These are phyloP conservation scores for Epichloe bromicola DNA, from an alignment of 2,329 filamentous ascomycete species.

Conservation along the genomic window DNA sequence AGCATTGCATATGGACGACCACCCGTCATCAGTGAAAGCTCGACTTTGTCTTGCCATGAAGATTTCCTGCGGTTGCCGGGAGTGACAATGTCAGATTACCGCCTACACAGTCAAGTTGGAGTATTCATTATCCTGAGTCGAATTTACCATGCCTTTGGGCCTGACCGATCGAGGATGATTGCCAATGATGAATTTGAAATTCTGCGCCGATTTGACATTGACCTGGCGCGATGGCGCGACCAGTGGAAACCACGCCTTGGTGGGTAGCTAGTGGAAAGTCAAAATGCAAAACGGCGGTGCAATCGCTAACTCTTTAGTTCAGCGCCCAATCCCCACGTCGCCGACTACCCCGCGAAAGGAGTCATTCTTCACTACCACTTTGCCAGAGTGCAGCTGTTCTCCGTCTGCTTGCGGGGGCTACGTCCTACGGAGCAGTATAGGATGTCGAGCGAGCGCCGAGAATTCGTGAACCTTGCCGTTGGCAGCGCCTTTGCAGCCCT, in stretches of 20 bases:
- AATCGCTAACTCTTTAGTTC: not conserved
- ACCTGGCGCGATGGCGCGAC: constrained; percentile 22
- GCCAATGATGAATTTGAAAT: constrained; percentile 20
- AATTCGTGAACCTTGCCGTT: constrained; percentile 29
- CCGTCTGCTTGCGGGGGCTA: constrained; percentile 29
- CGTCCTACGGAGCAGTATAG: constrained; percentile 21
- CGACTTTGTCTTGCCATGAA: constrained; percentile 43
- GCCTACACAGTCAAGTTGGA: constrained; percentile 45
- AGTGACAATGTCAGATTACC: constrained; percentile 39
- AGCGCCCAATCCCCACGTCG: constrained; percentile 32
- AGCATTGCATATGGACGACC: constrained; percentile 48
- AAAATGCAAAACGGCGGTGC: not conserved
- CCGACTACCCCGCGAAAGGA: constrained; percentile 35
- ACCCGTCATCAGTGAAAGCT: constrained; percentile 45
- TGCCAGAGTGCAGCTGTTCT: constrained; percentile 35
- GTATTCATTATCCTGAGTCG: constrained; percentile 47
- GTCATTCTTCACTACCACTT: constrained; percentile 37
- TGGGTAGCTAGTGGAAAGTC: constrained; percentile 6
- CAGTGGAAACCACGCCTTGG: constrained; percentile 23
- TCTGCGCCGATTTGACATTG: constrained; percentile 15
- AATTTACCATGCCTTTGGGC: constrained; percentile 44
- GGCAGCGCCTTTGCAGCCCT: constrained; percentile 19
- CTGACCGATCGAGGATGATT: constrained; percentile 31
- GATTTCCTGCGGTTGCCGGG: constrained; percentile 35
- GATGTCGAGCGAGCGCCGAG: constrained; percentile 30